phyloP scores from a whole-genome alignment of 1,284 basidiomycete species.

The Anthracocystis panici-leucophaei region DNA sequence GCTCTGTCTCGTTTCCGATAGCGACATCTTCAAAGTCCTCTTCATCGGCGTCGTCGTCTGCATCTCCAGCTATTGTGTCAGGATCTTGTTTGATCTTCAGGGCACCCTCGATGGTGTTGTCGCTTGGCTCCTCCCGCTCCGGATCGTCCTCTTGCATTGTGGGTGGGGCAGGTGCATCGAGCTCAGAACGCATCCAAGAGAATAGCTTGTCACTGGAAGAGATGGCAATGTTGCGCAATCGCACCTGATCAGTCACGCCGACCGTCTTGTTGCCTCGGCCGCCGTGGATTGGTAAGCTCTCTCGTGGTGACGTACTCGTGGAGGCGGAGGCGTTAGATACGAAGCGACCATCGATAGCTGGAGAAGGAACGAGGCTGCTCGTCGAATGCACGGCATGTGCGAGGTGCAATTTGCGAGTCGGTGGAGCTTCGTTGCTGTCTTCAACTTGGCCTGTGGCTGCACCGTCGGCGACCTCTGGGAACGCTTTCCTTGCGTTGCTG shows the following conservation, averaged over 20 bases:
- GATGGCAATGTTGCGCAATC: conserved; percentile 61
- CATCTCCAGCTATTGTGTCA: background rate
- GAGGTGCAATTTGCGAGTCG: background rate
- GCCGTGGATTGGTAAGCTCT: conserved; percentile 49
- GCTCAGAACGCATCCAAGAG: conserved; percentile 60
- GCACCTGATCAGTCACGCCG: conserved; percentile 56
- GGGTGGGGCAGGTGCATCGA: conserved; percentile 55
- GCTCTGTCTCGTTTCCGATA: conserved; percentile 6
- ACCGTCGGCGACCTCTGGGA: conserved; percentile 17
- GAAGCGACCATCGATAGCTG: conserved; percentile 41
- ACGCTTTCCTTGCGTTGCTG: conserved; percentile 28
- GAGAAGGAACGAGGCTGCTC: conserved; percentile 39
- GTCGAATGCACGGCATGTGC: conserved; percentile 15
- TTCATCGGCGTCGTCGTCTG: conserved; percentile 13
- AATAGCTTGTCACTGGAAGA: conserved; percentile 60
- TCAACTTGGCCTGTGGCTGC: background rate
- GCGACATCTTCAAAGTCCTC: conserved; percentile 41
- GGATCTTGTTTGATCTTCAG: conserved; percentile 11
- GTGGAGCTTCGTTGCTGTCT: background rate
- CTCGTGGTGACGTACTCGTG: conserved; percentile 4
- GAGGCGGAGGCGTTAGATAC: conserved; percentile 1
- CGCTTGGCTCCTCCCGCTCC: conserved; percentile 27
- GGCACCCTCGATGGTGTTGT: conserved; percentile 36
- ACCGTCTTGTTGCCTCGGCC: conserved; percentile 48
- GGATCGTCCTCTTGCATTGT: conserved; percentile 39